A percentile compares a stretch with the other conserved stretches of the same genome.
Evolutionary conservation across 1,284 basidiomycete species (phyloP).

Genomic region (Rhodotorula sp.): DNA sequence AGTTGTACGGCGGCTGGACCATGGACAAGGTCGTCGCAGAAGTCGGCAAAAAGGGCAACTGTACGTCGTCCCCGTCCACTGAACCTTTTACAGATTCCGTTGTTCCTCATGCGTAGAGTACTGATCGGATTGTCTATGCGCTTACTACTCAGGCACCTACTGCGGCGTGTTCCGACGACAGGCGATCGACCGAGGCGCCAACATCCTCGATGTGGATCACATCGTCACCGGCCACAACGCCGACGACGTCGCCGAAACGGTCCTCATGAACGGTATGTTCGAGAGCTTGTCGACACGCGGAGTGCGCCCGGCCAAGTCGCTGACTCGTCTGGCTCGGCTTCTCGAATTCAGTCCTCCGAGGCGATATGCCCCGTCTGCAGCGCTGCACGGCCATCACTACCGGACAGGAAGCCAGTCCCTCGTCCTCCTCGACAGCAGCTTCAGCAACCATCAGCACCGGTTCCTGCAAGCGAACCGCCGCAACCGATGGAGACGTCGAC

Average conservation of each 20-base stretch:
- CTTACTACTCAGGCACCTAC: constrained; percentile 64
- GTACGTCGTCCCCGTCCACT: constrained; percentile 49
- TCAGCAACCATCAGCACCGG: constrained; percentile 16
- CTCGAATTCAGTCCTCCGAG: constrained; percentile 75
- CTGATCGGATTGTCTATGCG: not conserved
- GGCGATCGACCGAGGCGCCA: constrained; percentile 91
- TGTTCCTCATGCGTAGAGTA: rapidly evolving
- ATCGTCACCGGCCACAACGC: constrained; percentile 99
- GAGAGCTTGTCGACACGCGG: not conserved
- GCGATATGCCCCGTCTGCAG: constrained; percentile 90
- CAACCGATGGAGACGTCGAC: constrained; percentile 12
- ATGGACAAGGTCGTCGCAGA: constrained; percentile 96
- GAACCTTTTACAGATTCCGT: too few species aligned
- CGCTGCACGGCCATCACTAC: constrained; percentile 93
- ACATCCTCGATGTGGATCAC: constrained; percentile 85
- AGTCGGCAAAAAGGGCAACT: constrained; percentile 97
- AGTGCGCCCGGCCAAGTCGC: not conserved
- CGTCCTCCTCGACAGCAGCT: not conserved
- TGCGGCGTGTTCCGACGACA: constrained; percentile 97
- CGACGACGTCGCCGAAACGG: constrained; percentile 97
- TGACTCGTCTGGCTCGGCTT: too few species aligned
- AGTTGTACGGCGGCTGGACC: constrained; percentile 93
- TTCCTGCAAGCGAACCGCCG: not conserved
- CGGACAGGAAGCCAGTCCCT: constrained; percentile 56
- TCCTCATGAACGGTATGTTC: constrained; percentile 91